These are phyloP conservation scores for Rhytidiadelphus loreus DNA, from an alignment of 225 moss, liverwort and hornwort genomes.

Conservation along the genomic window DNA sequence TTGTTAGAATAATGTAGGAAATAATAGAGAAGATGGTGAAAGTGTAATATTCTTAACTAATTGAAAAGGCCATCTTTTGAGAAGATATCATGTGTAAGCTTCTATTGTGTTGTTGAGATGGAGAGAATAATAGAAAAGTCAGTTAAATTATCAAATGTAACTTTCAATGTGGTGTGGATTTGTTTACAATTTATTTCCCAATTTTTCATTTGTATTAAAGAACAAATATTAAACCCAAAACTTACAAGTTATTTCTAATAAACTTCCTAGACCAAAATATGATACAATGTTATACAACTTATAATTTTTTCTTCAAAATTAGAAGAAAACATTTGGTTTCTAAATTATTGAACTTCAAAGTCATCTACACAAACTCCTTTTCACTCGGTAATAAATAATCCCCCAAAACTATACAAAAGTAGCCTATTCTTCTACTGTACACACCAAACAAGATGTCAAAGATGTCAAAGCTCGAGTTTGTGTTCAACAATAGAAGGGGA, in stretches of 20 bases:
- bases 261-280: background rate
- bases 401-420: background rate
- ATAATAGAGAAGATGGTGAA: background rate
- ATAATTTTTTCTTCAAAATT: background rate
- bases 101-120: rapidly evolving
- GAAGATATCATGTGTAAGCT: background rate
- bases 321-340: background rate
- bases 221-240: background rate
- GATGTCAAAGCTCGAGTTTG: background rate
- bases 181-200: background rate
- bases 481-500: background rate
- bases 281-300: background rate
- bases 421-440: background rate
- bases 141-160: background rate
- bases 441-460: background rate
- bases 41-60: background rate
- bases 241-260: background rate
- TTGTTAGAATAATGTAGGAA: background rate
- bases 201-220: too few species aligned
- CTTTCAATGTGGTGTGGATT: background rate
- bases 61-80: background rate
- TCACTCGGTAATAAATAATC: background rate
- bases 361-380: background rate
- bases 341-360: background rate
- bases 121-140: background rate